Conservation (phyloP, 306 rosid species). For the Fagus crenata region DNA sequence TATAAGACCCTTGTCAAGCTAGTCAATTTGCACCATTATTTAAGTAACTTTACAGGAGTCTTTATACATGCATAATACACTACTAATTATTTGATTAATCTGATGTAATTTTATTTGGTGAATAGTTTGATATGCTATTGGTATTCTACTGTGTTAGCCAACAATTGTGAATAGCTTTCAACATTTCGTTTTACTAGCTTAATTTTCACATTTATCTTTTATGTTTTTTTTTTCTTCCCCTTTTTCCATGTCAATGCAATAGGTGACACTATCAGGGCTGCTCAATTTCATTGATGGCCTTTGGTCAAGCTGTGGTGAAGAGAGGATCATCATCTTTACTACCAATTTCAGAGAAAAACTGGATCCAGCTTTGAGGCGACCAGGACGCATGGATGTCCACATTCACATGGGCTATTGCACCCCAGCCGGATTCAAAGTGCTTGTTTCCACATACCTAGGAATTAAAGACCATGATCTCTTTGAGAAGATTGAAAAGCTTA, state of each 20-base stretch:
- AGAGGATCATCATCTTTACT: constrained; percentile 50
- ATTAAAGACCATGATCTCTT: constrained; percentile 25
- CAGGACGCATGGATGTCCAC: constrained; percentile 50
- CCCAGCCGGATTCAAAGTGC: constrained; percentile 32
- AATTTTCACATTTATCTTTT: too few species aligned
- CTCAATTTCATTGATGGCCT: constrained; percentile 45
- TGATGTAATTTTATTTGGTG: too few species aligned
- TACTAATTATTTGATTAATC: too few species aligned
- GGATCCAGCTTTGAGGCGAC: constrained; percentile 41
- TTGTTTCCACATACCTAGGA: constrained; percentile 39
- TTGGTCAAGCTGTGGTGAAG: constrained; percentile 55
- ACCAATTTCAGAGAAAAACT: constrained; percentile 48
- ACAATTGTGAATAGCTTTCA: too few species aligned
- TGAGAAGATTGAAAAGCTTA: constrained; percentile 25
- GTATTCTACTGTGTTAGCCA: too few species aligned
- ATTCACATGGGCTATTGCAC: constrained; percentile 45
- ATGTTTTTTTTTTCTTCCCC: too few species aligned
- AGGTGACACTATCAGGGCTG: constrained; percentile 44
- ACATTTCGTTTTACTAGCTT: too few species aligned
- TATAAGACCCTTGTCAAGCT: too few species aligned
- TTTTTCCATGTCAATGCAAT: not conserved
- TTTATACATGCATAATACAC: too few species aligned
- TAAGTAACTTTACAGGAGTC: too few species aligned
- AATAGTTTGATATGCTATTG: too few species aligned
- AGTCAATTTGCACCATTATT: too few species aligned